Evolutionary conservation across 176 grass and related monocot genomes (phyloP).

Genomic region (Olyra latifolia): DNA sequence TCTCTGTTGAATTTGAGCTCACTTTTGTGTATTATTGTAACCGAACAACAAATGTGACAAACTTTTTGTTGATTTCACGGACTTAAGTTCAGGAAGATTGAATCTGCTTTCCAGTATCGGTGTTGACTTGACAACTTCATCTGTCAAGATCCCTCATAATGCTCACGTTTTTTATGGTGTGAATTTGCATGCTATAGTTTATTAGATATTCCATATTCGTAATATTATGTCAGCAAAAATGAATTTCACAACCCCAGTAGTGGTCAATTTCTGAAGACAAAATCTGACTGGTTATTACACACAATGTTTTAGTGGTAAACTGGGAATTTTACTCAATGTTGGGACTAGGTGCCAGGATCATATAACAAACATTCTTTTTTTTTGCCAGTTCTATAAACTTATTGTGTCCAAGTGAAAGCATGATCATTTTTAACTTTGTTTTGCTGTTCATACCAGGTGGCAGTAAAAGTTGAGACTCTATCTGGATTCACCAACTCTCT

Average conservation of each 20-base stretch:
- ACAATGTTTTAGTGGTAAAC: neutral
- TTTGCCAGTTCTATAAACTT: constrained; percentile 1
- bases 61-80: neutral
- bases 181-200: neutral
- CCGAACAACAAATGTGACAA: neutral
- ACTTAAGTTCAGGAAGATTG: neutral
- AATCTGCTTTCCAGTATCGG: neutral
- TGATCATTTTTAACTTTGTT: constrained; percentile 4
- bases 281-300: neutral
- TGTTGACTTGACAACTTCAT: neutral
- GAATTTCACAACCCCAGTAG: neutral
- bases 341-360: neutral
- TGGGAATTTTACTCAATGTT: neutral
- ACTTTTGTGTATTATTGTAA: neutral
- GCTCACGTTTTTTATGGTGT: constrained; percentile 2
- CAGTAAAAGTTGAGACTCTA: constrained; percentile 75
- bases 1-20: neutral
- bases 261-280: constrained; percentile 14
- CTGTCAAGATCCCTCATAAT: neutral
- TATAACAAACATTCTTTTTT: neutral
- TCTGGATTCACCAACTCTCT: constrained; percentile 74
- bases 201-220: neutral
- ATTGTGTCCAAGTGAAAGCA: constrained; percentile 16
- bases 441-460: constrained; percentile 59
- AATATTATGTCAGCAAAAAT: constrained; percentile 18